phyloP scores from a whole-genome alignment of 257 asterid genomes.

The Solanum infundibuliforme region DNA sequence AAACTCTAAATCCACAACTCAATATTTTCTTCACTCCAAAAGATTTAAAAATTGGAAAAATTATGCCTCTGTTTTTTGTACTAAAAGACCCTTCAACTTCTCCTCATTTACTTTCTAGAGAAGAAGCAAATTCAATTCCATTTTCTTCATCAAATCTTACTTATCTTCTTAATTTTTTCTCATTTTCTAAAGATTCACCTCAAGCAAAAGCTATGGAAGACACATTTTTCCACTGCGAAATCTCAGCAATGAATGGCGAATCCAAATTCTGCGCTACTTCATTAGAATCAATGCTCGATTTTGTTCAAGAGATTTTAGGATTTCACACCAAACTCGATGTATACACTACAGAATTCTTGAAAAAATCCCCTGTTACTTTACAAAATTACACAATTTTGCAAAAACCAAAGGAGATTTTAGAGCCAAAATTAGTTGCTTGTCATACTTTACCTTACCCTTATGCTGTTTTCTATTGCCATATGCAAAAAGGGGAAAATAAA shows the following conservation, averaged over 20 bases:
- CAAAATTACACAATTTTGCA: slow-evolving; percentile 56
- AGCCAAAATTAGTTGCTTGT: slow-evolving; percentile 40
- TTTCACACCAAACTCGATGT: slow-evolving; percentile 15
- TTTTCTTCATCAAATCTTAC: slow-evolving; percentile 38
- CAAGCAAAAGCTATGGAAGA: slow-evolving; percentile 55
- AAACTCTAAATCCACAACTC: slow-evolving; percentile 33
- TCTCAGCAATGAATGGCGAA: slow-evolving; percentile 45
- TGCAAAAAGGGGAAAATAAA: slow-evolving; percentile 43
- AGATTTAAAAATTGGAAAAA: slow-evolving; percentile 38
- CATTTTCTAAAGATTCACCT: slow-evolving; percentile 32
- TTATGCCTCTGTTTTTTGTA: slow-evolving; percentile 45
- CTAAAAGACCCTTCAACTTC: slow-evolving; percentile 31
- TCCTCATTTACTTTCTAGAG: slow-evolving; percentile 50
- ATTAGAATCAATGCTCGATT: slow-evolving; percentile 59
- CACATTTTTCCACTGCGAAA: slow-evolving; percentile 67
- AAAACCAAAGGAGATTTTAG: slow-evolving; percentile 18
- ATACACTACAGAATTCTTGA: slow-evolving; percentile 34
- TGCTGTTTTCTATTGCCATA: slow-evolving; percentile 69
- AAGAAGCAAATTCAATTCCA: slow-evolving; percentile 65
- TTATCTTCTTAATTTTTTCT: slow-evolving; percentile 32
- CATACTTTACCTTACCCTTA: slow-evolving; percentile 81
- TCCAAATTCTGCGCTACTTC: slow-evolving; percentile 74
- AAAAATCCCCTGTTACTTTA: slow-evolving; percentile 13
- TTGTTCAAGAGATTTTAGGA: slow-evolving; percentile 23
- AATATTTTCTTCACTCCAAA: slow-evolving; percentile 45